Base-by-base conservation (phyloP, 2,329 filamentous ascomycete species). In the Microdochium nivale region DNA sequence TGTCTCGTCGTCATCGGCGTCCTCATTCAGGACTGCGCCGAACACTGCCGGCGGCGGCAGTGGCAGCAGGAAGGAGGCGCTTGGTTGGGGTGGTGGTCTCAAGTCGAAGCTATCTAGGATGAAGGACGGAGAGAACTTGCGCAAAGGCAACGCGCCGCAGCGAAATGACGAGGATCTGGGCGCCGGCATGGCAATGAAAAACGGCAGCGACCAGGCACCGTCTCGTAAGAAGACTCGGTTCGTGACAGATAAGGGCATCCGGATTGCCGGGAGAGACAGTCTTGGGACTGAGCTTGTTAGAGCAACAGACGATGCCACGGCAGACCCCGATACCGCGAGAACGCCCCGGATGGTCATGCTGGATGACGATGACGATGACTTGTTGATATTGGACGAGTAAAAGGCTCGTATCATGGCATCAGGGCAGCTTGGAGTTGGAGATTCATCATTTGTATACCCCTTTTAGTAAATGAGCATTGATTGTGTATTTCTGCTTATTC, bases 161-260 rank as follows among this genome's bases (percentile, higher is more conserved):
- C 35, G 25, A 16, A 62, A 54, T 62, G 51, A 48, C 16, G 47
- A 53, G 47, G 50, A 48, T 35, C 51, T 33, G 3, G 30, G 37
- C 51, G 49, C 48, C 23, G 50, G 49, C 10, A 52, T 40, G 27
- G 48, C 19, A 57, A 62, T 58, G 21, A 61, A 62, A 57, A 64
- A 55, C 44, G 53, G 60, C 25, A 63, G 63, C 60, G 67, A 49
- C 64, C 54, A 56, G 57, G 75, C 62, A 62, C 80, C 80, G 0
- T 76, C 81, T 30, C 75, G 79, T 58, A 86, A 89, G 69, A 89
- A 88, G 75, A 90, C 87, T 49, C 76, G 87, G n/a, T 90, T 91
- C 62, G 78, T 90, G 40, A 89, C 87, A 25, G 82, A 83, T 43
- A 88, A 85, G 64, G 87, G 87, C 0, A 90, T 91, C 55, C 79